These are phyloP conservation scores for Helotiales sp. DNA, from an alignment of 2,329 filamentous ascomycete species.

Conservation along the genomic window DNA sequence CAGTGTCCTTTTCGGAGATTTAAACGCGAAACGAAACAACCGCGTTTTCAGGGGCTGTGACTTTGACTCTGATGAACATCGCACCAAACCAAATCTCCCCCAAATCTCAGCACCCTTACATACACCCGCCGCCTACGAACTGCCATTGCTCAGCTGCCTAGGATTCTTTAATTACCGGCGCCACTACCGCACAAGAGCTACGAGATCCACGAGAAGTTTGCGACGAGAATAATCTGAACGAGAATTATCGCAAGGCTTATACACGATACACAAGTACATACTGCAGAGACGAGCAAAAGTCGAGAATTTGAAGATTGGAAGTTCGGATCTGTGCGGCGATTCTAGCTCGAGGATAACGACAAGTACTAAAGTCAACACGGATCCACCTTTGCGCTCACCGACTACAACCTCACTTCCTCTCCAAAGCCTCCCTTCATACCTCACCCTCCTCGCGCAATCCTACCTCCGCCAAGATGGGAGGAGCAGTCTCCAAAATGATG, in stretches of 20 bases:
- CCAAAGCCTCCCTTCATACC: background rate
- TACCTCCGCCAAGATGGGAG: constrained; percentile 69
- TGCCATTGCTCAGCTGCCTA: background rate
- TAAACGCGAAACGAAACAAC: constrained; percentile 22
- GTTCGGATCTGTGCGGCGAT: background rate
- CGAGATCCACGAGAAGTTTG: background rate
- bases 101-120: constrained; percentile 1
- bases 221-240: background rate
- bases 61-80: background rate
- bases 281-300: background rate
- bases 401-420: background rate
- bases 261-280: too few species aligned
- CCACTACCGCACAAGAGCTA: background rate
- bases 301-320: background rate
- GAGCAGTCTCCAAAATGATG: constrained; percentile 92
- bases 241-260: background rate
- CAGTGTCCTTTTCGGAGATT: background rate
- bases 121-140: constrained; percentile 2
- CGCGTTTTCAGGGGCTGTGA: too few species aligned
- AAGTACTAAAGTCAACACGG: background rate
- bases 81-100: background rate
- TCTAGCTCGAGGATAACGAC: background rate
- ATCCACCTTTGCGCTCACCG: background rate
- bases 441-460: background rate
- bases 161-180: constrained; percentile 1